Evolutionary conservation across 2,329 filamentous ascomycete genomes (phyloP).

Genomic region (Hymenoscyphus occultus): DNA sequence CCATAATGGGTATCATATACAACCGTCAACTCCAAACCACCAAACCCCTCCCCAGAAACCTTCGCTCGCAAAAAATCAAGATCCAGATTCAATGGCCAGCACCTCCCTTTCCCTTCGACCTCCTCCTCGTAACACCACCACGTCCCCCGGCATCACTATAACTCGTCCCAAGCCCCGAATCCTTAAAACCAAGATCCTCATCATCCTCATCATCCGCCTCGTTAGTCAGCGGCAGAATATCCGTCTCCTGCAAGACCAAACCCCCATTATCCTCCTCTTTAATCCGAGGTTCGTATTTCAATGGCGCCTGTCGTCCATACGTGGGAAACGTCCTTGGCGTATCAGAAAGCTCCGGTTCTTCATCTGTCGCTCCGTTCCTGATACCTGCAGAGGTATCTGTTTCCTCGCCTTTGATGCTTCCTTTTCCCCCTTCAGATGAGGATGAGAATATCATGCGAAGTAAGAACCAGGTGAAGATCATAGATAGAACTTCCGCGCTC

Average conservation of each 20-base stretch:
- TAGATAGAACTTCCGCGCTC: constrained; percentile 67
- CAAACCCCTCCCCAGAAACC: not conserved
- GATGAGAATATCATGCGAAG: constrained; percentile 17
- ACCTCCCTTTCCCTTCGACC: constrained; percentile 18
- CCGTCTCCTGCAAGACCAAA: constrained; percentile 25
- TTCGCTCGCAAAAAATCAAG: not conserved
- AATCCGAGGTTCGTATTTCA: constrained; percentile 40
- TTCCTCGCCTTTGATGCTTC: constrained; percentile 29
- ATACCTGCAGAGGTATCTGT: not conserved
- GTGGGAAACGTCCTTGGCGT: constrained; percentile 45
- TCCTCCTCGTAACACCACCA: constrained; percentile 29
- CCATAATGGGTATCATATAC: constrained; percentile 7
- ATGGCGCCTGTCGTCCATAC: constrained; percentile 41
- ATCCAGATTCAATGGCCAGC: not conserved
- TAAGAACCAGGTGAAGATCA: constrained; percentile 63
- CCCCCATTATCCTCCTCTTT: constrained; percentile 32
- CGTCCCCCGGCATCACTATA: constrained; percentile 42
- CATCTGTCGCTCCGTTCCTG: constrained; percentile 20
- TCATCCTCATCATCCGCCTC: constrained; percentile 50
- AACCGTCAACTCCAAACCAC: constrained; percentile 2
- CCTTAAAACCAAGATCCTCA: constrained; percentile 42
- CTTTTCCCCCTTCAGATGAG: constrained; percentile 20
- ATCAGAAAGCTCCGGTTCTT: constrained; percentile 41
- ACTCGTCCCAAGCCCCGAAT: constrained; percentile 55
- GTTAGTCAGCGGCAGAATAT: constrained; percentile 34